Evolutionary conservation across 75 land plant species (phyloP).

Genomic region (Pseudotsuga menziesii): DNA sequence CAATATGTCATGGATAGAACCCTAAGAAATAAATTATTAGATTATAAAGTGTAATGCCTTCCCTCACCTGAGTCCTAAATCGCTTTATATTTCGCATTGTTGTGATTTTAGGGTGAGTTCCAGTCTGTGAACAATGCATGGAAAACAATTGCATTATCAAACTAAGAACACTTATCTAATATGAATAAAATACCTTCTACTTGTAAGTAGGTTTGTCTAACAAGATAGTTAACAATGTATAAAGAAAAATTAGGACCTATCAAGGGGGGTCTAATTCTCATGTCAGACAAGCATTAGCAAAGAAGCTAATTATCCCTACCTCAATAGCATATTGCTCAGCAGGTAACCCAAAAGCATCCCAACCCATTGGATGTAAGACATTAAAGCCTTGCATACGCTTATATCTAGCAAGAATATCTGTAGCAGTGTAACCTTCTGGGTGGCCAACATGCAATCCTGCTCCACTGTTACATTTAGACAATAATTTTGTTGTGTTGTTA

Average conservation of each 20-base stretch:
- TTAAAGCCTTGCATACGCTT: slow-evolving; percentile 95
- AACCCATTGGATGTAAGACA: slow-evolving; percentile 98
- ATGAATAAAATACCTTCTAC: slow-evolving; percentile 9
- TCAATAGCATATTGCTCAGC: slow-evolving; percentile 98
- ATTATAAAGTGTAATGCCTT: not conserved
- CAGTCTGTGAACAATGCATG: slow-evolving; percentile 49
- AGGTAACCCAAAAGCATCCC: slow-evolving; percentile 99
- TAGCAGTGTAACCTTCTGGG: slow-evolving; percentile 96
- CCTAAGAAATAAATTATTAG: no score
- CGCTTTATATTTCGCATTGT: slow-evolving; percentile 76
- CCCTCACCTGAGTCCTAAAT: slow-evolving; percentile 74
- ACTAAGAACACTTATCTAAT: not conserved
- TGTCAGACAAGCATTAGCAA: not conserved
- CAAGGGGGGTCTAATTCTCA: not conserved
- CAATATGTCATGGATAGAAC: no score
- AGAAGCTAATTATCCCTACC: slow-evolving; percentile 26
- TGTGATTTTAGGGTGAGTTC: slow-evolving; percentile 90
- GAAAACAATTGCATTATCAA: not conserved
- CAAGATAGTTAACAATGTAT: not conserved
- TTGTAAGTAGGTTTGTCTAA: not conserved
- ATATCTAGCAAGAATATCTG: slow-evolving; percentile 84
- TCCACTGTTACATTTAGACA: slow-evolving; percentile 52
- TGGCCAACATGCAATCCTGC: slow-evolving; percentile 99
- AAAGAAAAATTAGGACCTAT: not conserved
- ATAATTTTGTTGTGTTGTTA: slow-evolving; percentile 8